A percentile compares a stretch with the other conserved stretches of the same genome.
phyloP scores from a whole-genome alignment of 202 grass and related monocot genomes.

The Setaria italica region DNA sequence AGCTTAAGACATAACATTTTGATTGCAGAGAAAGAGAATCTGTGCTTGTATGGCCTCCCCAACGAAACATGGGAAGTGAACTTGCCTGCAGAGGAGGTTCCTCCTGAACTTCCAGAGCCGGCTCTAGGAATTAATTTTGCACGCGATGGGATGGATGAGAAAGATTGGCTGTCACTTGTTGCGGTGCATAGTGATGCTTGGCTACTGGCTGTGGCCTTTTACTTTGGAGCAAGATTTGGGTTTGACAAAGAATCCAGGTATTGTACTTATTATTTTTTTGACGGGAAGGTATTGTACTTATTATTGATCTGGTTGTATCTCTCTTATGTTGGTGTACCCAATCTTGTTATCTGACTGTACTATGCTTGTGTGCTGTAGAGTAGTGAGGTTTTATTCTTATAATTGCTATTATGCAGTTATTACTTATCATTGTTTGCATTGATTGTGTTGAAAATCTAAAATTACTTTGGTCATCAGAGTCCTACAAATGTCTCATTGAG shows the following conservation, averaged over 20 bases:
- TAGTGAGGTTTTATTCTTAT: constrained; percentile 22
- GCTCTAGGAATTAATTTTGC: constrained; percentile 99
- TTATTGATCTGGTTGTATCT: constrained; percentile 6
- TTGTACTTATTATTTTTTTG: constrained; percentile 17
- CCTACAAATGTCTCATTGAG: background rate
- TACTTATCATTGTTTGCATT: constrained; percentile 23
- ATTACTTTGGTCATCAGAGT: constrained; percentile 19
- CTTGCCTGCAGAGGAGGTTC: constrained; percentile 91
- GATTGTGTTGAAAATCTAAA: background rate
- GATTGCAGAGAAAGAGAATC: constrained; percentile 92
- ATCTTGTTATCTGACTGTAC: constrained; percentile 6
- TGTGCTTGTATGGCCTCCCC: constrained; percentile 89
- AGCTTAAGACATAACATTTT: constrained; percentile 26
- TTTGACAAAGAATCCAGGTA: constrained; percentile 95
- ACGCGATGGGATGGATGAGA: constrained; percentile 93
- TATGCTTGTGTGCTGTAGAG: background rate
- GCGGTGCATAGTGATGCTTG: constrained; percentile 94
- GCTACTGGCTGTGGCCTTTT: constrained; percentile 85
- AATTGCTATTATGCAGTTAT: constrained; percentile 6
- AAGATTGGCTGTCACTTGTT: constrained; percentile 94
- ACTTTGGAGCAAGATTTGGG: constrained; percentile 93
- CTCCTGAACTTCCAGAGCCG: constrained; percentile 94
- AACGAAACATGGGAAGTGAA: constrained; percentile 98
- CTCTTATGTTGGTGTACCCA: background rate
- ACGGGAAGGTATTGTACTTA: constrained; percentile 54